These are phyloP conservation scores for Colletotrichum tofieldiae DNA, from an alignment of 2,329 filamentous ascomycete genomes.

Conservation along the genomic window DNA sequence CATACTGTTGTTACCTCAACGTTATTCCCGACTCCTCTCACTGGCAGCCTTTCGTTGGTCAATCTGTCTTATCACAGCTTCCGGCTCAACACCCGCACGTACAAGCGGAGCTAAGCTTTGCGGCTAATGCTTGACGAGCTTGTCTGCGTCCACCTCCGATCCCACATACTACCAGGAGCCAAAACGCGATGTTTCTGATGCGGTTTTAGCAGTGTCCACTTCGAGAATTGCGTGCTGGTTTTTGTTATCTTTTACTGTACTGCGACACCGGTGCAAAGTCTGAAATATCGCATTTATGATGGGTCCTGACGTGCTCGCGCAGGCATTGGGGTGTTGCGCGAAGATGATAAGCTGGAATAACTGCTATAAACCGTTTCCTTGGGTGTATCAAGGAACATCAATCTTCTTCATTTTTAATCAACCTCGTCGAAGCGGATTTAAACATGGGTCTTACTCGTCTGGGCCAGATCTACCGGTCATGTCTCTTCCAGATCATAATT, in stretches of 20 bases:
- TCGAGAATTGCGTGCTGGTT: constrained; percentile 22
- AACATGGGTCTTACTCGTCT: constrained; percentile 13
- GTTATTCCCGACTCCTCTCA: constrained; percentile 2
- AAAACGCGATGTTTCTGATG: background rate
- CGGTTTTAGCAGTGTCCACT: background rate
- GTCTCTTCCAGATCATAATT: constrained; percentile 37
- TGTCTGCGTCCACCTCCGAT: constrained; percentile 25
- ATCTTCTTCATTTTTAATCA: too few species aligned
- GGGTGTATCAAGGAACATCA: background rate
- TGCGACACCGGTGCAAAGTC: constrained; percentile 7
- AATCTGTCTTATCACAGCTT: constrained; percentile 5
- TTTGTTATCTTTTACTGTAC: background rate
- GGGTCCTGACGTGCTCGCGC: constrained; percentile 34
- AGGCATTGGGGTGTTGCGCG: background rate
- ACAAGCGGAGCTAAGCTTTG: background rate
- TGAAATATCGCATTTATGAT: constrained; percentile 24
- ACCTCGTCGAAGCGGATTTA: background rate
- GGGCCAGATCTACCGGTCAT: constrained; percentile 23
- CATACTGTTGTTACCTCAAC: background rate
- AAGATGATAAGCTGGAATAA: background rate
- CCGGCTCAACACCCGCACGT: background rate
- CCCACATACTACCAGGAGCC: background rate
- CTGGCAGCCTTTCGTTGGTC: background rate
- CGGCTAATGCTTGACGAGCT: constrained; percentile 16
- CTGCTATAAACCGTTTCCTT: background rate